Evolutionary conservation across 2,329 filamentous ascomycete species (phyloP), one percentile per base, ranked within the genome.

Genomic region (Chrysoporthe deuterocubensis): DNA sequence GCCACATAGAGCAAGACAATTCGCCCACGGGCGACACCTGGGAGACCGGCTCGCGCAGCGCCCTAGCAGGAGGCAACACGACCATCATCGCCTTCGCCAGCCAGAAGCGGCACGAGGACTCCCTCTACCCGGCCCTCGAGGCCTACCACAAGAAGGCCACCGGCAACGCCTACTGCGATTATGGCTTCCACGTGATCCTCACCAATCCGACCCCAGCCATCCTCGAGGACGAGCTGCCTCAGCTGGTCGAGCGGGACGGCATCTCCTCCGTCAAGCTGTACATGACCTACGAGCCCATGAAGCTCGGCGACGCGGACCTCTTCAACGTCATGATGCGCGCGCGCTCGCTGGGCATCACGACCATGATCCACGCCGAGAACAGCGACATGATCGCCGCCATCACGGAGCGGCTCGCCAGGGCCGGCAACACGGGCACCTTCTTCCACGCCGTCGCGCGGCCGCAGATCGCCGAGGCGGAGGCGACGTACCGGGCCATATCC

Each of bases 11-110:
- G 52, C 78, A 80, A 69, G 74, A 75, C 58, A 75, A 75, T 64
- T 71, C 74, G 2, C 72, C 73, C 0, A 75, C 76, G 0, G 72
- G 74, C 48, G 78, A 80, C 71, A 79, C 70, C 7, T 80, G 73
- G 68, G 77, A 79, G 67, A 75, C 76, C 0, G 86, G 86, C 0
- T 82, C 84, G 0, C 80, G 85, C 6, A 84, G 81, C 37, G 86
- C 86, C 1, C 79, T 88, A 59, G 85, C 84, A 3, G 86, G 86
- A 6, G 86, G 86, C 26, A 88, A 83, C 16, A 89, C 87, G 0
- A 88, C 87, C 0, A 78, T 89, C 11, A 74, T 89, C 21, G 81
- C 85, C 0, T 89, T 89, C 73, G 87, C 85, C 0, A 80, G 82
- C 3, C 86, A 88, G 72, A 76, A 79, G 46, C 82, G 81, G 37